Base-by-base conservation (phyloP, 805 yeast genomes). In the Teunomyces barrocoloradensis region DNA sequence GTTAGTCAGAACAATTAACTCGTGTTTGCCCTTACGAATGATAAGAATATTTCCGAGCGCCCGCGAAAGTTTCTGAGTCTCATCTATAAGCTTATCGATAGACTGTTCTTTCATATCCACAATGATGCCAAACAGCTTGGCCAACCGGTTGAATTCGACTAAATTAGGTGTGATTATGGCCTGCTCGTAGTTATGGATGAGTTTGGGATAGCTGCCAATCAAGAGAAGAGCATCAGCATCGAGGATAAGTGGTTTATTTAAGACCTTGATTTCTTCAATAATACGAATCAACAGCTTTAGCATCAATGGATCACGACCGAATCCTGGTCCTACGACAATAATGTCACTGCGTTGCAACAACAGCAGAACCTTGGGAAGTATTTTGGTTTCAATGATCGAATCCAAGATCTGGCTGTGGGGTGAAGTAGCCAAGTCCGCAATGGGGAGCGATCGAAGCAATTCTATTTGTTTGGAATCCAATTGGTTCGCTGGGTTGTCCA, bases 141-240 rank as follows among this genome's bases (percentile, higher is more conserved):
- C 77, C 6, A 92, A 64, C 27, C 98, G 69, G 46, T 75, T 73
- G 60, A 89, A 90, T 65, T 94, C 99, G 33, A 85, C 84, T 2
- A 88, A 83, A 62, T 94, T 94, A 6, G 99, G 99, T 1, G 99
- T 94, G 39, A 94, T 53, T 0, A 91, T 74, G 1, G 91, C 88
- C 35, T 80, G 72, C 2, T 70, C 53, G 53, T 80, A 81, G 18
- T 82, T 84, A 34, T 68, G 63, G 32, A 85, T 69, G 12, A 89
- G 48, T 2, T 70, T 68, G 0, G 89, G 86, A 2, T 79, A 65
- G 32, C 77, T 63, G 10, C 88, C 77, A 0, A 94, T 65, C 47
- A 91, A 69, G 52, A 61, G 91, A 37, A 94, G 68, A 0, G 91
- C 89, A 68, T 94, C 99, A 0, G 98, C 99, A 64, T 94, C 99